Percentiles rank a stretch among this genome's conserved stretches.
Conservation (phyloP, 768 basidiomycete genomes). For the Amanita subjunquillea region DNA sequence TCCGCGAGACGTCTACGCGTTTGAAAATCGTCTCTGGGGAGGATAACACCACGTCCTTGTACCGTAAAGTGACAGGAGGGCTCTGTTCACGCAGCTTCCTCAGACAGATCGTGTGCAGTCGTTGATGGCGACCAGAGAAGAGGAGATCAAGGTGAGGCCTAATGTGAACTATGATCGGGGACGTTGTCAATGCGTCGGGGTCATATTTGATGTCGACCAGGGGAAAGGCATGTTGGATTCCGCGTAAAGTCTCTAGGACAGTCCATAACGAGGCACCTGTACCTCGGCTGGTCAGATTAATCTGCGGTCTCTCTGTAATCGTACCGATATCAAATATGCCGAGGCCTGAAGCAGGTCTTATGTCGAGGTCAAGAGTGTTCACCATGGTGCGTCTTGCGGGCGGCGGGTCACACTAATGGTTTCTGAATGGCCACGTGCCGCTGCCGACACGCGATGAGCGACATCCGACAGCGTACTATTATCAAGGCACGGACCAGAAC, state of each 20-base stretch:
- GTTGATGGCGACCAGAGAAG: constrained; percentile 71
- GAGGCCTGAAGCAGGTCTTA: constrained; percentile 65
- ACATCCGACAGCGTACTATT: constrained; percentile 35
- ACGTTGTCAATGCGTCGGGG: constrained; percentile 54
- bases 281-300: neutral
- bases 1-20: constrained; percentile 55
- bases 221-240: constrained; percentile 60
- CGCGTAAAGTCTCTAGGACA: constrained; percentile 56
- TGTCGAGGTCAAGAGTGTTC: constrained; percentile 62
- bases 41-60: constrained; percentile 55
- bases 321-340: constrained; percentile 72
- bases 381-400: constrained; percentile 31
- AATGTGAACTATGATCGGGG: constrained; percentile 69
- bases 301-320: neutral
- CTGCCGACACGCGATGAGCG: constrained; percentile 24
- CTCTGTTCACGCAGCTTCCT: constrained; percentile 56
- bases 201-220: constrained; percentile 82
- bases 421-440: neutral
- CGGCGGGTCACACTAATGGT: neutral
- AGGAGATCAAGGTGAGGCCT: constrained; percentile 80
- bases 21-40: constrained; percentile 50
- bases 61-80: constrained; percentile 59
- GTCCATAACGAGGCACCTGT: constrained; percentile 74
- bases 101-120: constrained; percentile 70
- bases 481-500: constrained; percentile 27